Evolutionary conservation across 805 yeast species (phyloP).

Genomic region (Saturnispora silvae): DNA sequence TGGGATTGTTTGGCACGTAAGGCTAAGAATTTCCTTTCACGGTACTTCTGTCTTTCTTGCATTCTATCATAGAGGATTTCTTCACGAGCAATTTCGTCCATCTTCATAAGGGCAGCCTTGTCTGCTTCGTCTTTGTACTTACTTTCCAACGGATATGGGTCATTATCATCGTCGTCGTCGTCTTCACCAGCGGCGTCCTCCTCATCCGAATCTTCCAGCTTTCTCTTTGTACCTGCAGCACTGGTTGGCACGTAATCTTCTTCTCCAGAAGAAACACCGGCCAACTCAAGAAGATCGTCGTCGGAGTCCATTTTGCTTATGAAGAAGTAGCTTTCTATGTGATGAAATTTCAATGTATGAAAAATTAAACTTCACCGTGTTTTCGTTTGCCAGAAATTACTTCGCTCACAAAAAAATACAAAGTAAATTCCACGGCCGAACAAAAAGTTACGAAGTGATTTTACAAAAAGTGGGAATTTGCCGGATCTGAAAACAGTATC

Average conservation of each 20-base stretch:
- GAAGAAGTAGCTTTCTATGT: too few species aligned
- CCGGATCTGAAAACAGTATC: too few species aligned
- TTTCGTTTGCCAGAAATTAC: too few species aligned
- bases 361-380: too few species aligned
- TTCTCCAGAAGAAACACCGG: slow-evolving; percentile 61
- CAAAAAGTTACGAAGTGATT: too few species aligned
- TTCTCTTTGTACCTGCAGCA: slow-evolving; percentile 10
- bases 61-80: slow-evolving; percentile 83
- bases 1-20: slow-evolving; percentile 62
- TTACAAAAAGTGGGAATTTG: too few species aligned
- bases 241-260: slow-evolving; percentile 30
- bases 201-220: slow-evolving; percentile 4
- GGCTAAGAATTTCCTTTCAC: slow-evolving; percentile 74
- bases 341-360: too few species aligned
- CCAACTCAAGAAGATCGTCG: slow-evolving; percentile 91
- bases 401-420: too few species aligned
- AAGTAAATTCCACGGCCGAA: too few species aligned
- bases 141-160: slow-evolving; percentile 92
- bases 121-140: slow-evolving; percentile 80
- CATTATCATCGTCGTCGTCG: slow-evolving; percentile 34
- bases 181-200: slow-evolving; percentile 20
- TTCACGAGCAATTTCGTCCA: slow-evolving; percentile 93
- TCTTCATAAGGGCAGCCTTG: slow-evolving; percentile 45
- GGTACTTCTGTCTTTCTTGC: slow-evolving; percentile 80
- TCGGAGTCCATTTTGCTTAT: slow-evolving; percentile 51